A percentile compares a stretch with the other conserved stretches of the same genome.
Conservation (phyloP, 257 asterid genomes). For the Paraleonurus japonicus region DNA sequence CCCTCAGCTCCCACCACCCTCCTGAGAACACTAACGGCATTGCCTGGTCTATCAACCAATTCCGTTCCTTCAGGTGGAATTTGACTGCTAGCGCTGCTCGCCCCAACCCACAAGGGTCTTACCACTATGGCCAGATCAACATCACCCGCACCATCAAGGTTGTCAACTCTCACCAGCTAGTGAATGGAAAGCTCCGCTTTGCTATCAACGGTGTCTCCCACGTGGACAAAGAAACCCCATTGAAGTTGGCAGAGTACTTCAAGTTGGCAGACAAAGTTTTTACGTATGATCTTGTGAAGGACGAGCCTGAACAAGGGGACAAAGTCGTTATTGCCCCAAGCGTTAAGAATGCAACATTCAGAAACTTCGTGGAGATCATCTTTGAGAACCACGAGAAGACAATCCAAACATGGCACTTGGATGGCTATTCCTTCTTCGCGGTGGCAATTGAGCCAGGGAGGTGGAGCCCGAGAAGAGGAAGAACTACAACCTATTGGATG, state of each 20-base stretch:
- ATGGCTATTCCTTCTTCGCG: conserved; percentile 56
- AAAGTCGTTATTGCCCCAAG: conserved; percentile 27
- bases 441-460: conserved; percentile 54
- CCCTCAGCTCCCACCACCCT: conserved; percentile 43
- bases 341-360: conserved; percentile 44
- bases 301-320: conserved; percentile 28
- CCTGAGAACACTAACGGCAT: conserved; percentile 44
- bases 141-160: conserved; percentile 60
- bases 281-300: conserved; percentile 41
- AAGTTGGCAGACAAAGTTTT: conserved; percentile 37
- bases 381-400: conserved; percentile 53
- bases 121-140: conserved; percentile 56
- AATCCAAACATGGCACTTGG: conserved; percentile 53
- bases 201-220: conserved; percentile 54
- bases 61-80: conserved; percentile 63
- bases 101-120: conserved; percentile 62
- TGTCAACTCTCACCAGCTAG: conserved; percentile 23
- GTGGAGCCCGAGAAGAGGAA: conserved; percentile 60
- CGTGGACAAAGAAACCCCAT: conserved; percentile 43
- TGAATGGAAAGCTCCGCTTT: conserved; percentile 48
- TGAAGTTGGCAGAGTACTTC: conserved; percentile 56
- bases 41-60: conserved; percentile 55
- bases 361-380: conserved; percentile 47
- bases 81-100: conserved; percentile 59
- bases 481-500: conserved; percentile 48